Evolutionary conservation across 2,329 filamentous ascomycete species (phyloP).

Genomic region (Aspergillus aculeatinus): DNA sequence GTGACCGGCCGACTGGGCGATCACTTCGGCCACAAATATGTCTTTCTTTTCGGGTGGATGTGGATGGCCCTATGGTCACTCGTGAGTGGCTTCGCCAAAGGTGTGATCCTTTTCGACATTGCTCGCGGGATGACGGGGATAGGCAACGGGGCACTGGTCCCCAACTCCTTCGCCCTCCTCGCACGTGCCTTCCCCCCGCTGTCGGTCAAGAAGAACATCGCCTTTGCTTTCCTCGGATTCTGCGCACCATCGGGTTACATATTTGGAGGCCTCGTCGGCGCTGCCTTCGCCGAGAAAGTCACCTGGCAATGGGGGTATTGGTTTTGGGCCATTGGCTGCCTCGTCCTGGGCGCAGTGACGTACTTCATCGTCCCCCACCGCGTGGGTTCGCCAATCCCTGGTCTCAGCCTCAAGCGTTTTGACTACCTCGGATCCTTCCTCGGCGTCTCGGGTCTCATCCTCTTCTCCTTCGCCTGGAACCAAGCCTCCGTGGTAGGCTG

Average conservation of each 20-base stretch:
- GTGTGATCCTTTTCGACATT: constrained; percentile 26
- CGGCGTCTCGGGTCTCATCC: constrained; percentile 43
- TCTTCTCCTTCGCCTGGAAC: constrained; percentile 57
- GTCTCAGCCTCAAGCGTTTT: constrained; percentile 39
- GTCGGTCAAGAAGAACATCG: constrained; percentile 44
- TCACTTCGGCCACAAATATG: constrained; percentile 50
- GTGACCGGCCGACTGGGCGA: constrained; percentile 52
- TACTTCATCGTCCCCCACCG: constrained; percentile 43
- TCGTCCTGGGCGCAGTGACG: constrained; percentile 32
- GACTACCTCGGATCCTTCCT: constrained; percentile 46
- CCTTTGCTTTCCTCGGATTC: constrained; percentile 48
- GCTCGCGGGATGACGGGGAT: constrained; percentile 40
- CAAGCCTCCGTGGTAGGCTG: constrained; percentile 50
- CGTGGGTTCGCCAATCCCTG: constrained; percentile 14
- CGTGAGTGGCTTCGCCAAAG: constrained; percentile 45
- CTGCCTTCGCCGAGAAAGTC: constrained; percentile 38
- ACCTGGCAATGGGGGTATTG: constrained; percentile 57
- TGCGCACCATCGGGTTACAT: constrained; percentile 44
- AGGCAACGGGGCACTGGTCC: constrained; percentile 47
- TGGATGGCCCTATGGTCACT: constrained; percentile 53
- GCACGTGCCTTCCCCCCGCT: constrained; percentile 42
- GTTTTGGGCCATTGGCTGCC: constrained; percentile 43
- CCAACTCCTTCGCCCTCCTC: constrained; percentile 48
- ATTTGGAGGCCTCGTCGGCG: constrained; percentile 41
- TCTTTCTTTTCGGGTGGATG: constrained; percentile 50